Base-by-base conservation (phyloP, 2,329 filamentous ascomycete genomes). In the Claviceps spartinae region DNA sequence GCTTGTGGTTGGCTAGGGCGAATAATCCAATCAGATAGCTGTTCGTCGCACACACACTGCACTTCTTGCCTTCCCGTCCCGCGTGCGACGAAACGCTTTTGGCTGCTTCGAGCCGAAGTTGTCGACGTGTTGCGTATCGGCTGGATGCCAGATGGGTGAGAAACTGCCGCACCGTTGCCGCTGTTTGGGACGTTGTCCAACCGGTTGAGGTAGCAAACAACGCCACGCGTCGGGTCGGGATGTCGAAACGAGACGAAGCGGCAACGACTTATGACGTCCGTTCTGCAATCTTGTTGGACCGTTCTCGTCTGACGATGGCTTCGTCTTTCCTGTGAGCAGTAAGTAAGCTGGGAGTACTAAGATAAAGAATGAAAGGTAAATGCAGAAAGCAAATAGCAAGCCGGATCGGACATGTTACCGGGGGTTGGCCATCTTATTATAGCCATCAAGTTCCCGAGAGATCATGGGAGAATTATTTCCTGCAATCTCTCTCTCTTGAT, bases 381-480 rank as follows among this genome's bases (percentile, higher is more conserved):
- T 14, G 9, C 45, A 37, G n/a, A 11, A 24, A 37, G n/a, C 9
- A 50, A 36, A 30, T 20, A 20, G 13, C 41, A 45, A 47, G 9
- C 34, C 8, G 16, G 30, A 36, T 4, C 9, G 36, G 38, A 43
- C 7, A 9, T 30, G 6, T 24, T 44, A 14, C 38, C 38, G 38
- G 50, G 50, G 26, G 22, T 13, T 44, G 45, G 38, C 22, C 45
- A 36, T 52, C 50, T 52, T 52, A 22, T 22, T 51, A 52, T 52
- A 52, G 50, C 37, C 45, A 11, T 38, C 7, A 14, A 36, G 9
- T 38, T 30, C 30, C 18, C 49, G 24, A 41, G 43, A 47, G 37
- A 46, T 47, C 24, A 51, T 47, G 44, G 36, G n/a, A 41, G 30
- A 5, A 36, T 24, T 22, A 36, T 42, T 3, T 51, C 44, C 42